Evolutionary conservation across 805 yeast species (phyloP).

Genomic region (Candida khao-thaluensis): DNA sequence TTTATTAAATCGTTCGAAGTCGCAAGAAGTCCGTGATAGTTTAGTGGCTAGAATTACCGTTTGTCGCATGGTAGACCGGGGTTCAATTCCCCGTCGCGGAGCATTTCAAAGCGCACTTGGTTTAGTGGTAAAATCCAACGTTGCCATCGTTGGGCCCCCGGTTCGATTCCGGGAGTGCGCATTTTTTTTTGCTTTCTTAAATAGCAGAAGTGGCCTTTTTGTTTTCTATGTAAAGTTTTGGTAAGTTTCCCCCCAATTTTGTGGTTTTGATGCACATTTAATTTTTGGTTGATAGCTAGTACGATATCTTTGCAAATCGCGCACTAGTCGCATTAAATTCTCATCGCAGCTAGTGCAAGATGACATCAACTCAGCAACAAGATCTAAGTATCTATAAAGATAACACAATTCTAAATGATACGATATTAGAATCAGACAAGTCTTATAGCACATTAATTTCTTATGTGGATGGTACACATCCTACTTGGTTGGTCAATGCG

Average conservation of each 20-base stretch:
- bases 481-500: constrained; percentile 61
- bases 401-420: constrained; percentile 42
- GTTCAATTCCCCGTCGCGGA: constrained; percentile 15
- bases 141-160: constrained; percentile 10
- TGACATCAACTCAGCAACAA: constrained; percentile 46
- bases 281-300: too few relatives aligned
- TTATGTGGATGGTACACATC: constrained; percentile 50
- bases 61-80: constrained; percentile 15
- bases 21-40: constrained; percentile 11
- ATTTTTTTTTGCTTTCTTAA: constrained; percentile 1
- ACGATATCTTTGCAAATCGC: too few relatives aligned
- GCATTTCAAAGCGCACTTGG: constrained; percentile 10
- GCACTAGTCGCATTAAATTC: too few relatives aligned
- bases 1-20: too few relatives aligned
- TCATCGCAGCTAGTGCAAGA: too few relatives aligned
- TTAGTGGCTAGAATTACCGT: constrained; percentile 14
- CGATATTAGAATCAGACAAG: constrained; percentile 15
- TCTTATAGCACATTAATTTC: constrained; percentile 26
- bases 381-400: constrained; percentile 56
- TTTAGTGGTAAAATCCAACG: constrained; percentile 9
- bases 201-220: too few relatives aligned
- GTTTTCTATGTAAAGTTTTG: too few relatives aligned
- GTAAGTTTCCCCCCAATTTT: too few relatives aligned
- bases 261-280: too few relatives aligned
- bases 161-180: constrained; percentile 10